Evolutionary conservation across 768 basidiomycete genomes (phyloP).

Genomic region (Suillus discolor): DNA sequence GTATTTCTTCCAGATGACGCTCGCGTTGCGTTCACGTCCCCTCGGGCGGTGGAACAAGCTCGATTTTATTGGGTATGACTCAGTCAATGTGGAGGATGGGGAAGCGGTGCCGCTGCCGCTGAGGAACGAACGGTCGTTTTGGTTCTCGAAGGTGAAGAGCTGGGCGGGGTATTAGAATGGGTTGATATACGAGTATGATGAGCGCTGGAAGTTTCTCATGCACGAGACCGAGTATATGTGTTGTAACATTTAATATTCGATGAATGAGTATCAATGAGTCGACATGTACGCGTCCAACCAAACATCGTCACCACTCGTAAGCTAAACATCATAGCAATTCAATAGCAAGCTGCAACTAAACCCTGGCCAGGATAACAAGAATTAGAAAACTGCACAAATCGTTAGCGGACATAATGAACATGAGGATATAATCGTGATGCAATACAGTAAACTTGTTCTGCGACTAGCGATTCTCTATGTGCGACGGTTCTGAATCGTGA

Average conservation of each 20-base stretch:
- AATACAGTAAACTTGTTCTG: constrained; percentile 8
- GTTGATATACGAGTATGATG: not conserved
- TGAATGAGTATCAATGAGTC: not conserved
- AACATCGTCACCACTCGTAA: not conserved
- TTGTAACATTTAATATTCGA: not conserved
- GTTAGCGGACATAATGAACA: not conserved
- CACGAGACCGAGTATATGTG: not conserved
- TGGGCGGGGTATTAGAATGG: constrained; percentile 39
- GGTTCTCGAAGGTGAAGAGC: constrained; percentile 89
- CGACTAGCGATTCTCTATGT: not conserved
- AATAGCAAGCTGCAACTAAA: not conserved
- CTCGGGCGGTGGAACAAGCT: constrained; percentile 82
- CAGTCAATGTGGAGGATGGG: constrained; percentile 74
- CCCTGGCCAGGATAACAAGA: constrained; percentile 3
- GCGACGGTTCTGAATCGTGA: not conserved
- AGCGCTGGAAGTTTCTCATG: not conserved
- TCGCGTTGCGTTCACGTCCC: constrained; percentile 72
- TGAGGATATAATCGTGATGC: constrained; percentile 9
- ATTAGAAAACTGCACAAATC: constrained; percentile 6
- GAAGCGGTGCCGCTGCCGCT: constrained; percentile 69
- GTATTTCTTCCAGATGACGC: constrained; percentile 76
- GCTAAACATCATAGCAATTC: constrained; percentile 4
- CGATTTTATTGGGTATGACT: constrained; percentile 72
- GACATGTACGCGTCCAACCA: not conserved
- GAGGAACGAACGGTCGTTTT: constrained; percentile 88